A percentile compares a stretch with the other conserved stretches of the same genome.
Conservation (phyloP, 176 grass and related monocot species). For the Rhynchospora breviuscula region DNA sequence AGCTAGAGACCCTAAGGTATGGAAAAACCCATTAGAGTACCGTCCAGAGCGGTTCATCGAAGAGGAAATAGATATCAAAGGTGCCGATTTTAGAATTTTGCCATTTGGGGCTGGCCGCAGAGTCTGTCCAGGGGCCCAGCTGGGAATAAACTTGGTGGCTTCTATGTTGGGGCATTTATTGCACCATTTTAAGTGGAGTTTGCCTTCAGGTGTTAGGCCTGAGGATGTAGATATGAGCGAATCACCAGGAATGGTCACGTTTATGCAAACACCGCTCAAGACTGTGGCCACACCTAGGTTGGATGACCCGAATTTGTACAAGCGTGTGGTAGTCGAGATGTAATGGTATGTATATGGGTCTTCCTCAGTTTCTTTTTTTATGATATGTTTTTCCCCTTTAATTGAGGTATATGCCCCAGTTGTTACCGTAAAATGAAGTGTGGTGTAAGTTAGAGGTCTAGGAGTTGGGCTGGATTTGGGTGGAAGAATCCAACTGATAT, state of each 20-base stretch:
- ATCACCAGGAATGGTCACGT: slow-evolving; percentile 44
- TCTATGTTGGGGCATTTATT: slow-evolving; percentile 55
- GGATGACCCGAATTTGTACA: slow-evolving; percentile 29
- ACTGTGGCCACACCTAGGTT: slow-evolving; percentile 45
- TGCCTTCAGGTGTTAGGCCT: slow-evolving; percentile 29
- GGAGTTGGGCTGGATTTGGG: neutral
- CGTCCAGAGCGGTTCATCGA: slow-evolving; percentile 39
- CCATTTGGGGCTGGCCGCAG: slow-evolving; percentile 53
- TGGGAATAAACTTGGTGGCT: slow-evolving; percentile 52
- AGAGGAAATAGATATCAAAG: slow-evolving; percentile 58
- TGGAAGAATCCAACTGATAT: slow-evolving; percentile 7
- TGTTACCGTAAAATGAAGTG: neutral
- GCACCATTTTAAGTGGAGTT: slow-evolving; percentile 48
- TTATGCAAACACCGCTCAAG: slow-evolving; percentile 49
- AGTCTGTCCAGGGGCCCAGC: slow-evolving; percentile 54
- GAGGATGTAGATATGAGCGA: slow-evolving; percentile 45
- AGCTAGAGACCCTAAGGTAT: slow-evolving; percentile 37
- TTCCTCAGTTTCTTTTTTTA: neutral
- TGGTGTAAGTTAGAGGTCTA: neutral
- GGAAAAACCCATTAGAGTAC: slow-evolving; percentile 48
- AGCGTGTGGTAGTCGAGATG: slow-evolving; percentile 35
- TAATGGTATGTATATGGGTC: neutral
- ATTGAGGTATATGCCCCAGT: neutral
- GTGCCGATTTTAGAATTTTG: slow-evolving; percentile 48
- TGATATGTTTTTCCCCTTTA: neutral